phyloP scores from a whole-genome alignment of 352 stramenopile genomes.

The Plasmopara viticola region DNA sequence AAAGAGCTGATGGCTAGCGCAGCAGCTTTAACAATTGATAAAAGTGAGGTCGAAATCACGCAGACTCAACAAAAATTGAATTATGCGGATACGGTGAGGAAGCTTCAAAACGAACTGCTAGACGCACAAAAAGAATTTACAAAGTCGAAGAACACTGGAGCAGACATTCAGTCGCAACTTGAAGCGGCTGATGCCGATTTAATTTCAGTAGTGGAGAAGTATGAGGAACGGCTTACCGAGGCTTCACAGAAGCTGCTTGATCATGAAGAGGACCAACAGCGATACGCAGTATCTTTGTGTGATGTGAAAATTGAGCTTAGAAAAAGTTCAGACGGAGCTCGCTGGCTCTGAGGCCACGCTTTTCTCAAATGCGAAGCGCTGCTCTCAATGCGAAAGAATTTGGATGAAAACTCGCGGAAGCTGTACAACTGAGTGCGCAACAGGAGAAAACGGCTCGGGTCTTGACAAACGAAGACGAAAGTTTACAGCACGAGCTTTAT shows the following conservation, averaged over 20 bases:
- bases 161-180: conserved; percentile 6
- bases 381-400: conserved; percentile 3
- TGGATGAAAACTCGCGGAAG: conserved; percentile 1
- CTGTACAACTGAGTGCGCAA: no score
- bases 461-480: no score
- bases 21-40: conserved; percentile 4
- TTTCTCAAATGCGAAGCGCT: no score
- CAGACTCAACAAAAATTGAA: conserved; percentile 1
- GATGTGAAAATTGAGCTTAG: conserved; percentile 7
- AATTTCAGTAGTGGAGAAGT: neutral
- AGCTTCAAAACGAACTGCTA: conserved; percentile 4
- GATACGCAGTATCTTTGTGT: neutral
- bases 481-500: no score
- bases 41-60: conserved; percentile 1
- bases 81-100: neutral
- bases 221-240: conserved; percentile 2
- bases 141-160: conserved; percentile 2
- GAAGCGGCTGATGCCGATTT: conserved; percentile 3
- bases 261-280: conserved; percentile 6
- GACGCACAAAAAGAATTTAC: conserved; percentile 3
- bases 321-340: conserved; percentile 6
- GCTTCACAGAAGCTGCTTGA: conserved; percentile 8
- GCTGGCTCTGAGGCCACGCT: conserved; percentile 3
- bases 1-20: conserved; percentile 4
- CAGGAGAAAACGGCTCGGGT: no score